Base-by-base conservation (phyloP, 2,329 filamentous ascomycete species). In the Ophiostoma ips region DNA sequence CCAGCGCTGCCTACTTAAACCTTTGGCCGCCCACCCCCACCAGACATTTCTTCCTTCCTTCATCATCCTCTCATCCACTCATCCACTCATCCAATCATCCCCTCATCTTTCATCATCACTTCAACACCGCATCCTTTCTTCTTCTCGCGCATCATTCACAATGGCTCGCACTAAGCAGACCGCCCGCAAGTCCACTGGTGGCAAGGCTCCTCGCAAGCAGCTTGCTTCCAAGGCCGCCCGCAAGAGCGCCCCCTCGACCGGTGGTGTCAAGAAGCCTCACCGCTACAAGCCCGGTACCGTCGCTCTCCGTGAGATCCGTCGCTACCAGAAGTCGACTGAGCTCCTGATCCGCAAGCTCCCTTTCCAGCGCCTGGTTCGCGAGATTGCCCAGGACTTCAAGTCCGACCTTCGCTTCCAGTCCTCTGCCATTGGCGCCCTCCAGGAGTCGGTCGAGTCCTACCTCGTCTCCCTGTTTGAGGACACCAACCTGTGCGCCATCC, bases 381-480 rank as follows among this genome's bases (percentile, higher is more conserved):
- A 98, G 75, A 95, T 96, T 56, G 88, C 88, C 36, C 84, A 94
- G 69, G 86, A 94, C 72, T 88, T 95, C 78, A 94, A 94, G 75
- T 89, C 85, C 61, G 85, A 94, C 59, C 84, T 94, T 55, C 86
- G 89, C 66, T 98, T 95, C 87, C 92, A 98, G 77, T 94, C 87
- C 21, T 95, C 90, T 44, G 92, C 92, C 68, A 95, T 98, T 66
- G 86, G 87, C 64, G 92, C 92, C 58, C 83, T 98, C 37, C 90
- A 98, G 75, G 92, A 98, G 77, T 95, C 92, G 50, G 89, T 95
- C 58, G 92, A 98, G 77, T 94, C 92, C 2, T 96, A 95, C 74
- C 84, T 98, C 63, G 89, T 96, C 71, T 94, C 89, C 41, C 83
- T 96, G 58, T 96, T 96, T 63, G 89, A 96, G 72, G 90, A 96